phyloP scores from a whole-genome alignment of 805 yeast genomes.

The Yarrowia sp. region DNA sequence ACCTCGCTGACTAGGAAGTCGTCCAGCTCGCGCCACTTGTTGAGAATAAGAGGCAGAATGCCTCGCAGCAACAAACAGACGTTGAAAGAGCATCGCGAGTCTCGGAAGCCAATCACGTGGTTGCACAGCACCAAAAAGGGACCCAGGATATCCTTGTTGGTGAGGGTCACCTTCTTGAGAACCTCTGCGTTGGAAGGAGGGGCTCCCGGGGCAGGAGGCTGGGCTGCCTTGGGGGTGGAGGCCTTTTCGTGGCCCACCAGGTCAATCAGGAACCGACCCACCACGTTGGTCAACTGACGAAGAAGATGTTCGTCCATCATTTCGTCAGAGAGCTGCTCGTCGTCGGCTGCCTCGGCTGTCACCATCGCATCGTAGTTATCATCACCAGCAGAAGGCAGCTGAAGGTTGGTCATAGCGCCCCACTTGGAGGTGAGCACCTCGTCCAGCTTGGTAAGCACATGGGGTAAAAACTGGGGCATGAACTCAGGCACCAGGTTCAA shows the following conservation, averaged over 20 bases:
- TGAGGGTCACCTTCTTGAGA: constrained; percentile 64
- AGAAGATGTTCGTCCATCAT: constrained; percentile 97
- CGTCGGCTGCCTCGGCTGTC: constrained; percentile 42
- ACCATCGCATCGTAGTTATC: constrained; percentile 35
- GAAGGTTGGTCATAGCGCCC: constrained; percentile 57
- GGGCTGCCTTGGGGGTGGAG: not conserved
- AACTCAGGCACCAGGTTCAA: constrained; percentile 60
- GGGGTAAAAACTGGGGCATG: constrained; percentile 75
- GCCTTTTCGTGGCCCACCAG: constrained; percentile 62
- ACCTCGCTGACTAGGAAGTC: constrained; percentile 59
- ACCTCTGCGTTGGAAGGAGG: constrained; percentile 35
- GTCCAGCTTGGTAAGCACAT: constrained; percentile 68
- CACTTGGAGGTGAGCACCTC: constrained; percentile 70
- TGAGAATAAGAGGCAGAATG: constrained; percentile 62
- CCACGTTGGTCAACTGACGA: constrained; percentile 89
- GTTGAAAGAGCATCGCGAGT: constrained; percentile 88
- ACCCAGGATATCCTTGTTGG: constrained; percentile 63
- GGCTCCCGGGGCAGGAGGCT: constrained; percentile 39
- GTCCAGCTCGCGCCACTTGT: constrained; percentile 73
- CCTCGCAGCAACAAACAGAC: constrained; percentile 77
- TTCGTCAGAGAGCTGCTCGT: constrained; percentile 87
- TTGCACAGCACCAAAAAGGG: constrained; percentile 72
- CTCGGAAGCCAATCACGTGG: constrained; percentile 77
- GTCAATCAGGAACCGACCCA: constrained; percentile 81
- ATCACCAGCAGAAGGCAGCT: constrained; percentile 49